These are phyloP conservation scores for Phanerochaete sordida DNA, from an alignment of 768 basidiomycete species.

Conservation along the genomic window DNA sequence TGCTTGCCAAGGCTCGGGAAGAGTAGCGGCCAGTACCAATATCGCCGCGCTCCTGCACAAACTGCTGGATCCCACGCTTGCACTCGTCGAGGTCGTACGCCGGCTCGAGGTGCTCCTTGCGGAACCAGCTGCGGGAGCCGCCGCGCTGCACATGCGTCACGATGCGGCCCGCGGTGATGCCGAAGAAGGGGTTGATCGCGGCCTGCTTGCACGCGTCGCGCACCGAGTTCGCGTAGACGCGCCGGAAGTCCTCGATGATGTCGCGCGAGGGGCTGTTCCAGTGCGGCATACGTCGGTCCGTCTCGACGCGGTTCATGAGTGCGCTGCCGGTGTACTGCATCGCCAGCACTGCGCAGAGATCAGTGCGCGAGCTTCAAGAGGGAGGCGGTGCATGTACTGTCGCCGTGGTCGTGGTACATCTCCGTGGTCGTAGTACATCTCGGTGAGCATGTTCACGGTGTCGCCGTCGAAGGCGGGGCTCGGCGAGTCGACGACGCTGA, in stretches of 20 bases:
- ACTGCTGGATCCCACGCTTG: slow-evolving; percentile 53
- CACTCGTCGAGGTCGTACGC: slow-evolving; percentile 44
- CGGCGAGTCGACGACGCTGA: slow-evolving; percentile 86
- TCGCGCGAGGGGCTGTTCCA: slow-evolving; percentile 98
- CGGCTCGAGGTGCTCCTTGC: slow-evolving; percentile 29
- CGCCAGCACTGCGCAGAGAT: slow-evolving; percentile 63
- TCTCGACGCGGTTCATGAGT: slow-evolving; percentile 93
- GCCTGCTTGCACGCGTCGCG: slow-evolving; percentile 93
- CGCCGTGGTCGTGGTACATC: slow-evolving; percentile 98
- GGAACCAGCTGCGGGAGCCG: slow-evolving; percentile 85
- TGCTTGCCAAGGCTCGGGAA: slow-evolving; percentile 86
- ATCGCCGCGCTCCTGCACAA: slow-evolving; percentile 59
- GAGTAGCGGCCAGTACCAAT: slow-evolving; percentile 84
- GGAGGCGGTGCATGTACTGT: slow-evolving; percentile 54
- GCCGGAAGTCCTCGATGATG: slow-evolving; percentile 90
- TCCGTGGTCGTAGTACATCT: slow-evolving; percentile 99
- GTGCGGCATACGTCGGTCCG: slow-evolving; percentile 91
- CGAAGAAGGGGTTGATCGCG: slow-evolving; percentile 96
- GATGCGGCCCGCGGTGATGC: slow-evolving; percentile 52
- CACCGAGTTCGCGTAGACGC: slow-evolving; percentile 93
- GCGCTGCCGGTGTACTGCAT: slow-evolving; percentile 97
- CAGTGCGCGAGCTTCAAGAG: neutral
- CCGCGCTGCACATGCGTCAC: slow-evolving; percentile 51
- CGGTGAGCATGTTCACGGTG: slow-evolving; percentile 93
- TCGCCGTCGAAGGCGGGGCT: slow-evolving; percentile 90